These are phyloP conservation scores for Heritiera fomes DNA, from an alignment of 345 rosid species.

Conservation along the genomic window DNA sequence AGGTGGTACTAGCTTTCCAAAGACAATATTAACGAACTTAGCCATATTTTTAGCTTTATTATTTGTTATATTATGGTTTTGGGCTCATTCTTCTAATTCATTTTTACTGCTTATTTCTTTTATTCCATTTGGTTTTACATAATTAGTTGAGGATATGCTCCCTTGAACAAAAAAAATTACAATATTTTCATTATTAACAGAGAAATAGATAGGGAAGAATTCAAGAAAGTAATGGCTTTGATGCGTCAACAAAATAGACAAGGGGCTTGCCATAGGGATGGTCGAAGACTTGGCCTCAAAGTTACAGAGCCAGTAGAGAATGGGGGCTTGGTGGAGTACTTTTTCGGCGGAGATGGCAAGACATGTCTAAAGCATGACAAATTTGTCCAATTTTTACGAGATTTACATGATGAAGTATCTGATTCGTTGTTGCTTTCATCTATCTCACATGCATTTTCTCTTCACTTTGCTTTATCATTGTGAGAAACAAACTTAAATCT, in stretches of 20 bases:
- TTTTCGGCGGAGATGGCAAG: constrained; percentile 68
- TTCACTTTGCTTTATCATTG: not conserved
- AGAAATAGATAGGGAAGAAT: constrained; percentile 60
- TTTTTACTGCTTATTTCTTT: not conserved
- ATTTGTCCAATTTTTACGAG: constrained; percentile 55
- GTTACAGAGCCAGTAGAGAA: constrained; percentile 42
- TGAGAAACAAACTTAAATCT: not conserved
- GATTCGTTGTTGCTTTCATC: not conserved
- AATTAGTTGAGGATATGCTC: not conserved
- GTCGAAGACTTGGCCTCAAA: constrained; percentile 40
- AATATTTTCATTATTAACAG: constrained; percentile 28
- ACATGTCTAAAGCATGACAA: constrained; percentile 48
- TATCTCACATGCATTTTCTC: too few species aligned
- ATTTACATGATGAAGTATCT: constrained; percentile 59
- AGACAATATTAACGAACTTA: too few species aligned
- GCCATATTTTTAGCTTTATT: too few species aligned
- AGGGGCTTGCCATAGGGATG: constrained; percentile 45
- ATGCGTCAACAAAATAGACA: constrained; percentile 61
- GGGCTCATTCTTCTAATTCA: not conserved
- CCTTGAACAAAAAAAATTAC: not conserved
- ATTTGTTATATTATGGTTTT: too few species aligned
- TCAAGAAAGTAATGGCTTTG: constrained; percentile 65
- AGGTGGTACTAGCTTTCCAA: too few species aligned
- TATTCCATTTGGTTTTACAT: not conserved
- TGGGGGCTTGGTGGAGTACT: constrained; percentile 58